Percentiles rank a stretch among this genome's conserved stretches.
Evolutionary conservation across 2,329 filamentous ascomycete species (phyloP).

Genomic region (Rosellinia necatrix): DNA sequence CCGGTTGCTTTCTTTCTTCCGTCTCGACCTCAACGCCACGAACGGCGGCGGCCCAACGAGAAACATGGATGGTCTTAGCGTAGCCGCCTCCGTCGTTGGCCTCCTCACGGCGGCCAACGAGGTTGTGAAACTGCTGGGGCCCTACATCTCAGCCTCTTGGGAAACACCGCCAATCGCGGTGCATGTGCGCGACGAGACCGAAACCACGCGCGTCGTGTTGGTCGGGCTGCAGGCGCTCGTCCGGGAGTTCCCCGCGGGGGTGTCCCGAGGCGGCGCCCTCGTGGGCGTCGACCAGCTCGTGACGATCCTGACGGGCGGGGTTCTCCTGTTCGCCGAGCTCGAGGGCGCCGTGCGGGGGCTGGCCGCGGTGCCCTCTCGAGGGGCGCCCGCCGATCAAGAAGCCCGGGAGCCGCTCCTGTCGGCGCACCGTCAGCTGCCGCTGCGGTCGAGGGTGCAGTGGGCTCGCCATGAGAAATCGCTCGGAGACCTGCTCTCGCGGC

Average conservation of each 20-base stretch:
- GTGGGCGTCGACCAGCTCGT: slow-evolving; percentile 10
- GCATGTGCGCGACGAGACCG: slow-evolving; percentile 6
- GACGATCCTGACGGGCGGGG: slow-evolving; percentile 1
- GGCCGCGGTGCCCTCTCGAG: background rate
- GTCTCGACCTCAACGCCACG: background rate
- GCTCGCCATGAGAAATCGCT: slow-evolving; percentile 1
- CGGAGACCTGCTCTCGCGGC: background rate
- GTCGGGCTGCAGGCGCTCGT: slow-evolving; percentile 1
- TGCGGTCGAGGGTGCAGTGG: slow-evolving; percentile 2
- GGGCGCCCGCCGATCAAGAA: background rate
- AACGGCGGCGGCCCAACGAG: background rate
- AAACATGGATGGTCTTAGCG: slow-evolving; percentile 17
- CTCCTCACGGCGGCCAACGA: slow-evolving; percentile 8
- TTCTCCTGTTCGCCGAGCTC: slow-evolving; percentile 13
- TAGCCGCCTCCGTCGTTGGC: slow-evolving; percentile 5
- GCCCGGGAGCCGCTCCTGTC: background rate
- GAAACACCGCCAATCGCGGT: slow-evolving; percentile 5
- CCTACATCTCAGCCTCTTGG: slow-evolving; percentile 8
- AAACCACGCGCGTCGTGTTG: slow-evolving; percentile 1
- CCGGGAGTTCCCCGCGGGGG: background rate
- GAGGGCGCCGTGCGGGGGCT: slow-evolving; percentile 7
- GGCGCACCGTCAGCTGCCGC: background rate
- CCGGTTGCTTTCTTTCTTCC: too few relatives aligned
- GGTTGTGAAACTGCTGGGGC: slow-evolving; percentile 3
- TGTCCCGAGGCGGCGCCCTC: background rate